Percentiles rank a stretch among this genome's conserved stretches.
These are phyloP conservation scores for Solanum gandarillasii DNA, from an alignment of 257 asterid genomes.

Conservation along the genomic window DNA sequence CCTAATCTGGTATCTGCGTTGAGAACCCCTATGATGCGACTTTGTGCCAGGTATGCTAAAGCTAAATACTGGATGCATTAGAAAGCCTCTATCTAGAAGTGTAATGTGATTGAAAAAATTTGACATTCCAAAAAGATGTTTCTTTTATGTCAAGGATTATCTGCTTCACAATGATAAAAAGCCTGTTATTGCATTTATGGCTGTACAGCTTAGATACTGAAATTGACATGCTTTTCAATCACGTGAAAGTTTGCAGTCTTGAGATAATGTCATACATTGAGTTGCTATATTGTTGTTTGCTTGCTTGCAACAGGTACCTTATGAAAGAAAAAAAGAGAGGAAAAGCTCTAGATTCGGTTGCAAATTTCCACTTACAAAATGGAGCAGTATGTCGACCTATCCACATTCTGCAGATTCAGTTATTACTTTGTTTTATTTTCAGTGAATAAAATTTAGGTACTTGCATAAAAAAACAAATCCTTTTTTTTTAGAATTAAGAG, in stretches of 20 bases:
- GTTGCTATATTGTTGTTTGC: not conserved
- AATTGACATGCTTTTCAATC: not conserved
- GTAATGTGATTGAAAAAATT: not conserved
- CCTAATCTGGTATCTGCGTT: slow-evolving; percentile 30
- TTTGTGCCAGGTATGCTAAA: slow-evolving; percentile 63
- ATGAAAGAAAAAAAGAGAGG: slow-evolving; percentile 83
- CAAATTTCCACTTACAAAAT: slow-evolving; percentile 92
- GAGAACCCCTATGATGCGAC: slow-evolving; percentile 65
- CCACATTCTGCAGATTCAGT: not conserved
- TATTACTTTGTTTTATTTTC: not conserved
- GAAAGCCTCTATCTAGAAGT: not conserved
- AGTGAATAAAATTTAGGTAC: not conserved
- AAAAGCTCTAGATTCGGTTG: slow-evolving; percentile 89
- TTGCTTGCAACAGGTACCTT: slow-evolving; percentile 55
- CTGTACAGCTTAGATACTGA: not conserved
- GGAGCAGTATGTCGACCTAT: slow-evolving; percentile 73
- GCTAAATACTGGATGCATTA: not conserved
- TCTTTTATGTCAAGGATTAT: not conserved
- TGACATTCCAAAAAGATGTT: not conserved
- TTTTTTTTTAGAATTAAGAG: not conserved
- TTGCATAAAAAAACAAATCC: not conserved
- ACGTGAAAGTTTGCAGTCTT: not conserved
- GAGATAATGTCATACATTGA: not conserved
- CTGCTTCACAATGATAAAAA: not conserved
- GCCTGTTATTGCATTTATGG: not conserved